Evolutionary conservation across 2,329 filamentous ascomycete genomes (phyloP).

Genomic region (Pezicula radicicola): DNA sequence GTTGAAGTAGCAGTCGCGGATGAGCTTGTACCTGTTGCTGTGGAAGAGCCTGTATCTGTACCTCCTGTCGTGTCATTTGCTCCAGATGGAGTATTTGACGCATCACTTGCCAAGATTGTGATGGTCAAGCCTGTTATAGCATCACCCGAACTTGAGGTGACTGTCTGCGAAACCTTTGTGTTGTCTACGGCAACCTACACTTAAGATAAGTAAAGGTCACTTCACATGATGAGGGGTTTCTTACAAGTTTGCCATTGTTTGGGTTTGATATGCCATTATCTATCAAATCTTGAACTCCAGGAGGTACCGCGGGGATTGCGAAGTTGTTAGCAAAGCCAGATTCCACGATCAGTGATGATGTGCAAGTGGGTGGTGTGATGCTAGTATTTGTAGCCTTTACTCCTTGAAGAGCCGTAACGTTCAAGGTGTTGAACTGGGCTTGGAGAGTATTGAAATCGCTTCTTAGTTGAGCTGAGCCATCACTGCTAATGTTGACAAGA

Average conservation of each 20-base stretch:
- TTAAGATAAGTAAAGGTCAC: no score
- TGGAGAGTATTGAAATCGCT: constrained; percentile 72
- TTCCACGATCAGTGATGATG: constrained; percentile 60
- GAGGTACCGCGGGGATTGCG: constrained; percentile 66
- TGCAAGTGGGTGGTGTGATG: constrained; percentile 62
- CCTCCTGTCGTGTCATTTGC: constrained; percentile 28
- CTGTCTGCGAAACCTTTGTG: constrained; percentile 51
- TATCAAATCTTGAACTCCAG: constrained; percentile 69
- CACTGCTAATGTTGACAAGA: constrained; percentile 58
- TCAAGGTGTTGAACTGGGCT: constrained; percentile 70
- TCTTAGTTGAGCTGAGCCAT: constrained; percentile 55
- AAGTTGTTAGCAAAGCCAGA: constrained; percentile 76
- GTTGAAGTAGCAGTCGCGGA: constrained; percentile 17
- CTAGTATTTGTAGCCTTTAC: constrained; percentile 54
- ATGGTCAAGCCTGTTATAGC: constrained; percentile 63
- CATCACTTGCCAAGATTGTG: constrained; percentile 44
- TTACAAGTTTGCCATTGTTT: constrained; percentile 62
- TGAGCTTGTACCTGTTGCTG: constrained; percentile 4
- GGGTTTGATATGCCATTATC: constrained; percentile 68
- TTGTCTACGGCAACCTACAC: constrained; percentile 37
- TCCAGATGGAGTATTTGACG: constrained; percentile 52
- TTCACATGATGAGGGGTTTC: no score
- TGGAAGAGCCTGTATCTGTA: background rate
- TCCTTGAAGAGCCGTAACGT: constrained; percentile 65
- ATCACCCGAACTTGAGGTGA: constrained; percentile 53